phyloP scores from a whole-genome alignment of 805 yeast genomes.

The Ogataea populi-albae region DNA sequence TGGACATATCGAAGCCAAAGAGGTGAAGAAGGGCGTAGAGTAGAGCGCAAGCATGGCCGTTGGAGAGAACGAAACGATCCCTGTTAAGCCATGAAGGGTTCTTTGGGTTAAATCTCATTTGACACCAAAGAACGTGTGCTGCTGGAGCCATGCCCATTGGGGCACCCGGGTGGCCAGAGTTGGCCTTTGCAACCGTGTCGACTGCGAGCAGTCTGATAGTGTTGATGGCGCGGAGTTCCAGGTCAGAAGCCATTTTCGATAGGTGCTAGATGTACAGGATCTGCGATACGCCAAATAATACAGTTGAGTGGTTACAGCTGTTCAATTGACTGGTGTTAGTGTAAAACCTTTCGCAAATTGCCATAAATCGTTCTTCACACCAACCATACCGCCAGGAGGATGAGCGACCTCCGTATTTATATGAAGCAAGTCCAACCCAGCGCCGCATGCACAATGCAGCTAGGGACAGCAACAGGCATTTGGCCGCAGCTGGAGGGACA shows the following conservation, averaged over 20 bases:
- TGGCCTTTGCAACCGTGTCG: conserved; percentile 82
- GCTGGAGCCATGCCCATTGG: conserved; percentile 97
- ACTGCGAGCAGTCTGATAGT: conserved; percentile 88
- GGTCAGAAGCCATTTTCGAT: conserved; percentile 40
- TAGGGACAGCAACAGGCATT: too few species aligned
- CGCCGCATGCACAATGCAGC: too few species aligned
- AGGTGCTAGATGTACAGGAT: too few species aligned
- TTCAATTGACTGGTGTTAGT: too few species aligned
- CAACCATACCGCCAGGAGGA: too few species aligned
- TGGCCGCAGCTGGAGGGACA: too few species aligned
- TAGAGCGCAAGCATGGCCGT: conserved; percentile 95
- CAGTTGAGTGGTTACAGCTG: too few species aligned
- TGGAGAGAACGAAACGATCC: conserved; percentile 91
- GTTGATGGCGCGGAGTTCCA: conserved; percentile 74
- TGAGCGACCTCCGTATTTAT: too few species aligned
- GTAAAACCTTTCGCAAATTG: too few species aligned
- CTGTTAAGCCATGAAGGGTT: conserved; percentile 92
- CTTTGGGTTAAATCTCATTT: conserved; percentile 83
- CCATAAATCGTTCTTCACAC: too few species aligned
- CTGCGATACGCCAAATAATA: too few species aligned
- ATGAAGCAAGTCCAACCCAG: too few species aligned
- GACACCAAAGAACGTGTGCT: conserved; percentile 82
- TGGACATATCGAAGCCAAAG: conserved; percentile 73
- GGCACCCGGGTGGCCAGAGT: conserved; percentile 99
- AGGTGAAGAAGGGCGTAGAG: conserved; percentile 82